phyloP scores from a whole-genome alignment of 768 basidiomycete genomes.

The Lactarius trivialis region DNA sequence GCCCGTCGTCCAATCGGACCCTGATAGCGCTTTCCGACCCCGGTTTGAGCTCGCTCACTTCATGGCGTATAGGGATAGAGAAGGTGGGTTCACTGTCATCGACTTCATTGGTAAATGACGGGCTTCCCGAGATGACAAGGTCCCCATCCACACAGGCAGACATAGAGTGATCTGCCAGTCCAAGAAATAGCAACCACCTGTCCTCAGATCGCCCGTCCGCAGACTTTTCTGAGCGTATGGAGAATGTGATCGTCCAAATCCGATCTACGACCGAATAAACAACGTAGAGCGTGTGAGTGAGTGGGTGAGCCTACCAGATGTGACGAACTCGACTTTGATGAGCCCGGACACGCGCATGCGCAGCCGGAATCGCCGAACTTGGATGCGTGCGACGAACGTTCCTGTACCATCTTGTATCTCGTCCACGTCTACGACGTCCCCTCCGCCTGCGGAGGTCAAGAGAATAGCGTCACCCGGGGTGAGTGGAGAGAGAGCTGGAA shows the following conservation, averaged over 20 bases:
- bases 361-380: too few species aligned
- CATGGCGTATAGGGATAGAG: not conserved
- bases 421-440: too few species aligned
- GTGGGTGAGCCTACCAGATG: too few species aligned
- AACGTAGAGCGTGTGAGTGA: too few species aligned
- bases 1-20: not conserved
- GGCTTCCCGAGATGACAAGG: conserved; percentile 36
- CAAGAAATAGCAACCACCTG: conserved; percentile 41
- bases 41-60: conserved; percentile 21
- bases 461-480: too few species aligned
- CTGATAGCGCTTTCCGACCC: not conserved
- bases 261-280: conserved; percentile 35
- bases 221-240: conserved; percentile 18
- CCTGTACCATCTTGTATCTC: too few species aligned
- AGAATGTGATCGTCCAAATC: conserved; percentile 49
- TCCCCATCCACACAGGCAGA: conserved; percentile 52
- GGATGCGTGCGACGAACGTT: too few species aligned
- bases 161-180: conserved; percentile 48
- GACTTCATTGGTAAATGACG: not conserved
- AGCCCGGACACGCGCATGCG: too few species aligned
- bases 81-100: not conserved
- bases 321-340: too few species aligned
- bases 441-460: too few species aligned
- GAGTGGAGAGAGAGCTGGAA: too few species aligned
- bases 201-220: conserved; percentile 9